Evolutionary conservation across 202 grass and related monocot species (phyloP), one percentile per base, ranked within the genome.

Genomic region (Zoysia matrella): DNA sequence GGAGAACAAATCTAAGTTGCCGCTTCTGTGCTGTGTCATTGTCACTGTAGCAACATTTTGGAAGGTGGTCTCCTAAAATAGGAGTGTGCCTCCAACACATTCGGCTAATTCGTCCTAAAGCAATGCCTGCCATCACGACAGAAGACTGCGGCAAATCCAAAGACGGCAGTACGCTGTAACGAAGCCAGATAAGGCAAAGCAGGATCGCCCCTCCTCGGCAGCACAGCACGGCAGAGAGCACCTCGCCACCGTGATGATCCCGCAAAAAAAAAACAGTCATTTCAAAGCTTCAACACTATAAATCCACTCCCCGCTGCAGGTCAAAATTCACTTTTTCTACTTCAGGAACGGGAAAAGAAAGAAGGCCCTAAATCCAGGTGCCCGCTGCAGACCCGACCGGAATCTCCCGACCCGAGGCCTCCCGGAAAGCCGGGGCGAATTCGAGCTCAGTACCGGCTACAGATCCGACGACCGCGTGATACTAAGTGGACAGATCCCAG

Each of bases 381-480:
- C 22, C 22, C 60, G 8, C 22, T n/a, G 55, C 55, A 16, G 4
- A 3, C 16, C 15, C 5, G 5, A n/a, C 15, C 54, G 54, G 54
- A 57, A 57, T 7, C 54, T n/a, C 54, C 14, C 55, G 5, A 16
- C 55, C 15, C 15, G 15, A 3, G 53, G 15, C 12, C 51, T 13
- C 51, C 51, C 8, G 51, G 51, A 3, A 8, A 3, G 10, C 51
- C 53, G 53, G 30, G 30, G 30, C 30, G 30, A 36, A 36, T 36
- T 14, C 1, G 53, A 15, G 16, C 2, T 18, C 9, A 3, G 16
- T 9, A 16, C 40, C 4, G 43, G 3, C 16, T 10, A 76, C 82
- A 54, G 82, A 85, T 85, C 87, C 66, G 67, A 40, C 3, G 6
- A 30, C 42, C 11, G 30, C 30, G 30, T 36, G 30, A 36, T 36